Evolutionary conservation across 495 filamentous ascomycete genomes (phyloP), one percentile per base, ranked within the genome.

Genomic region (Penicillium daleae): DNA sequence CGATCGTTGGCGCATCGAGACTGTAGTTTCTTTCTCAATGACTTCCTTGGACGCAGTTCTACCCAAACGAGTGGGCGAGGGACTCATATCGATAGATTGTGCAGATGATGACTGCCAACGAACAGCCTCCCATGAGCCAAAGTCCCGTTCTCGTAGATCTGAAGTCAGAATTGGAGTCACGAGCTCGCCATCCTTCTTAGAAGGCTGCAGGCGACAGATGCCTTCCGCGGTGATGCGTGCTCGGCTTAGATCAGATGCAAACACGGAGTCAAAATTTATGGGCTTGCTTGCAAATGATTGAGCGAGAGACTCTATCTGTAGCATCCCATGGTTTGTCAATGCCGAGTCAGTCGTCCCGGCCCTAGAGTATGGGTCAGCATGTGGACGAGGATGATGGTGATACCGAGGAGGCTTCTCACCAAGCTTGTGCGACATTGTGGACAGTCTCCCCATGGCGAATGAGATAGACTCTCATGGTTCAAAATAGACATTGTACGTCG

Each of bases 391-490:
- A 13, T 19, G 54, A 39, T n/a, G 24, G 9, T 35, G 49, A 6
- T 10, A 56, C 12, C 6, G 10, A 24, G 9, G 19, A 0, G 17
- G 21, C 17, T 1, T 24, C 56, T 63, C 82, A 94, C 91, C 89
- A 92, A 57, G 87, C 69, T 55, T 86, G 82, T 35, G 87, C 88
- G 57, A 95, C 87, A 76, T 96, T 97, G 74, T 95, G 88, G 46
- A 93, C 88, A 4, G 92, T 93, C 74, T 97, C 93, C 61, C 88
- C 93, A 78, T 97, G 92, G 55, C 92, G 85, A 61, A 95, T 87
- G 52, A 97, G 84, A 70, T 91, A 84, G 49, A 97, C 75, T 71
- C 81, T 86, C 90, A 95, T 89, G 7, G 17, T 53, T 40, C 17
- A 22, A n/a, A n/a, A n/a, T n/a, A n/a, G 4, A 39, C 27, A 37